Conservation (phyloP, 176 grass and related monocot genomes). For the Bothriochloa decipiens region DNA sequence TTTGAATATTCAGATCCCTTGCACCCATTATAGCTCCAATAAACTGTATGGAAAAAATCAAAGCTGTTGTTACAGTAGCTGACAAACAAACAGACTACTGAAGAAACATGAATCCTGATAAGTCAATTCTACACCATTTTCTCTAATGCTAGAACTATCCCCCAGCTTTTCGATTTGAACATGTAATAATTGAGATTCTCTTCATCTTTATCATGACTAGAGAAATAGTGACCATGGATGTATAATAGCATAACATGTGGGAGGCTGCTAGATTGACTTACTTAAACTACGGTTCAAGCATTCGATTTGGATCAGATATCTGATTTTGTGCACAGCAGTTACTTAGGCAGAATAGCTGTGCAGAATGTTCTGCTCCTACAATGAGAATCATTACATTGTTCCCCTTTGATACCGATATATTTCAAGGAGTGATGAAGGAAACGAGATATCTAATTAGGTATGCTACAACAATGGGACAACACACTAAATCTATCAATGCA, state of each 20-base stretch:
- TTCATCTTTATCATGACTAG: not conserved
- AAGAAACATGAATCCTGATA: conserved; percentile 12
- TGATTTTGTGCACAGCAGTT: not conserved
- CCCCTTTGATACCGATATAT: not conserved
- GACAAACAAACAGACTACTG: conserved; percentile 4
- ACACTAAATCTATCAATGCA: not conserved
- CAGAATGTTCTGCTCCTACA: not conserved
- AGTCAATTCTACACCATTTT: not conserved
- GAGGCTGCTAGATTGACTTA: conserved; percentile 14
- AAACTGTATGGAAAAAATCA: conserved; percentile 54
- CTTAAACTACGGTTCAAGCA: not conserved
- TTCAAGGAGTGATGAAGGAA: not conserved
- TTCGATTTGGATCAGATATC: not conserved
- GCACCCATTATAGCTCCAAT: conserved; percentile 92
- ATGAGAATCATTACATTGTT: not conserved
- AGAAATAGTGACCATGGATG: not conserved
- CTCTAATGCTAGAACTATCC: not conserved
- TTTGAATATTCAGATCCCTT: conserved; percentile 83
- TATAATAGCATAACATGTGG: not conserved
- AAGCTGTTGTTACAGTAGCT: conserved; percentile 30
- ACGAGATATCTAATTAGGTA: not conserved
- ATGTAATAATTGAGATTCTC: not conserved
- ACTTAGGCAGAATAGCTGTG: not conserved
- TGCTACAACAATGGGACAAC: not conserved
- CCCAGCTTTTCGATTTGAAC: not conserved